These are phyloP conservation scores for Phytopythium delawarense DNA, from an alignment of 352 stramenopile genomes.

Conservation along the genomic window DNA sequence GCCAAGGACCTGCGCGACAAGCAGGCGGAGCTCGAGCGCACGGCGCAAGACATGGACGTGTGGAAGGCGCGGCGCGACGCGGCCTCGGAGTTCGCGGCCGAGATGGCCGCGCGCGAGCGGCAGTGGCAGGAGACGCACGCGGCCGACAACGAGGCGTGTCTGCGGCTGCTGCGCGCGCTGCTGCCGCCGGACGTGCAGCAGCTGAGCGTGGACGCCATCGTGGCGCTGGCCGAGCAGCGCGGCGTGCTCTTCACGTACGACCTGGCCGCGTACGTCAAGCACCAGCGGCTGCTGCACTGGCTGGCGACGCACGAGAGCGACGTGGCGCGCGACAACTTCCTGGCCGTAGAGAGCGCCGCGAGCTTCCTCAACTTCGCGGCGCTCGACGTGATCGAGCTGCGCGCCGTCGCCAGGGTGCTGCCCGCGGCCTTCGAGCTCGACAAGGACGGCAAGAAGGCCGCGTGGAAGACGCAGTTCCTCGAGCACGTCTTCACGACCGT, in stretches of 20 bases:
- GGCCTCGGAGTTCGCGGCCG: conserved; percentile 46
- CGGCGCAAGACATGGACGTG: conserved; percentile 56
- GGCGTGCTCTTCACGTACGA: conserved; percentile 71
- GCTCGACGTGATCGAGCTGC: conserved; percentile 69
- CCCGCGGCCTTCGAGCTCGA: conserved; percentile 68
- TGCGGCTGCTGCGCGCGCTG: conserved; percentile 38
- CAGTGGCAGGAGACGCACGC: conserved; percentile 38
- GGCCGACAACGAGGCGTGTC: conserved; percentile 32
- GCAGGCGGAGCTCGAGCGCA: conserved; percentile 47
- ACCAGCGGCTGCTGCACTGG: conserved; percentile 76
- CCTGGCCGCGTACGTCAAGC: conserved; percentile 72
- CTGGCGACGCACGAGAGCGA: conserved; percentile 71
- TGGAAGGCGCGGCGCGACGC: conserved; percentile 58
- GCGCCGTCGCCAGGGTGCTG: conserved; percentile 42
- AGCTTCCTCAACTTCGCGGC: conserved; percentile 63
- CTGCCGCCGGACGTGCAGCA: conserved; percentile 56
- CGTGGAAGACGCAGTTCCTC: conserved; percentile 61
- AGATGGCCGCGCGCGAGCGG: conserved; percentile 47
- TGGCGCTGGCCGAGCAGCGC: conserved; percentile 27
- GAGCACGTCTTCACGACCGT: conserved; percentile 51
- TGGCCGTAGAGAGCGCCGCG: conserved; percentile 50
- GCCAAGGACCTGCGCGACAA: conserved; percentile 47
- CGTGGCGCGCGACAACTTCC: conserved; percentile 63
- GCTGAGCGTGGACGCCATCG: conserved; percentile 47
- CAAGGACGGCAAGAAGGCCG: conserved; percentile 63